Conservation (phyloP, 352 stramenopile genomes). For the Globisporangium lucens region DNA sequence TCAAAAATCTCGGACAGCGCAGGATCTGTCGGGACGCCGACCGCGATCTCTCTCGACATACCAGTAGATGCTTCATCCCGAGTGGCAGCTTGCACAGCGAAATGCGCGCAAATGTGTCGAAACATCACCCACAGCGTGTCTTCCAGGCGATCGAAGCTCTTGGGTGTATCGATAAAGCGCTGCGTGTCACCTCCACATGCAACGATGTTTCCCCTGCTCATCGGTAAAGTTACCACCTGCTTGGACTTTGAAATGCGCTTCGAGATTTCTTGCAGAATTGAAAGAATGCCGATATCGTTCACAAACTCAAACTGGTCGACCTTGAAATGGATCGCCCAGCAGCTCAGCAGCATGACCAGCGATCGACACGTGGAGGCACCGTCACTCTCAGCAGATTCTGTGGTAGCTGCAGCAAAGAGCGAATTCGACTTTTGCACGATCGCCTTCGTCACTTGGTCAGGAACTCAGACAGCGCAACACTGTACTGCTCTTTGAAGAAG, state of each 20-base stretch:
- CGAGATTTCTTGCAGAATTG: slow-evolving; percentile 34
- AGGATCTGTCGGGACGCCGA: slow-evolving; percentile 9
- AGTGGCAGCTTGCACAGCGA: slow-evolving; percentile 18
- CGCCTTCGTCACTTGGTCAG: slow-evolving; percentile 33
- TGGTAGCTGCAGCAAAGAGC: background rate
- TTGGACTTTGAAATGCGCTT: background rate
- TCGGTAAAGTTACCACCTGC: background rate
- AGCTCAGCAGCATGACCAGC: slow-evolving; percentile 34
- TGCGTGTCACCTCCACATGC: background rate
- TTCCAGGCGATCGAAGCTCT: slow-evolving; percentile 17
- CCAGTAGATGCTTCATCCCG: background rate
- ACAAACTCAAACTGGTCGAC: slow-evolving; percentile 48
- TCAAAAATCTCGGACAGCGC: slow-evolving; percentile 7
- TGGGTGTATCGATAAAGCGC: slow-evolving; percentile 1
- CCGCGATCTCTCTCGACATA: background rate
- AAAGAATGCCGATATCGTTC: slow-evolving; percentile 42
- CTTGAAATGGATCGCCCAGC: slow-evolving; percentile 39
- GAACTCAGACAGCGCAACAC: slow-evolving; percentile 29
- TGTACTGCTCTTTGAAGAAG: slow-evolving; percentile 39
- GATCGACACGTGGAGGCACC: background rate
- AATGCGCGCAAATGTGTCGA: slow-evolving; percentile 39
- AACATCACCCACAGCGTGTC: slow-evolving; percentile 36
- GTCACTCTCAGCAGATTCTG: background rate
- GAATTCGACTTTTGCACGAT: slow-evolving; percentile 29
- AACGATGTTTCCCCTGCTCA: background rate